phyloP scores from a whole-genome alignment of 2,329 filamentous ascomycete species.

The Blumeria graminis region DNA sequence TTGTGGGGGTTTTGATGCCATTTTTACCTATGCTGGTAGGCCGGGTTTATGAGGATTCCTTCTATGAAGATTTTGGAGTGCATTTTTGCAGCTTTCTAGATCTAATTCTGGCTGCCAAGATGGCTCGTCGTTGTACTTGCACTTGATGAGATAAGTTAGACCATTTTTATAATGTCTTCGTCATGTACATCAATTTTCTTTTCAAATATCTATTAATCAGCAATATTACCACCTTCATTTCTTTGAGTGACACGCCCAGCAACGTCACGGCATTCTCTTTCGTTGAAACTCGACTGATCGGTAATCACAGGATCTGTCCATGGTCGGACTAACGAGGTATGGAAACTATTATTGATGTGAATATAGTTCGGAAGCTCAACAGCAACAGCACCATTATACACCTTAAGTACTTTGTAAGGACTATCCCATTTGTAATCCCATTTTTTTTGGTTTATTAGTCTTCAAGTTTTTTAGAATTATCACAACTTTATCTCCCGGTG shows the following conservation, averaged over 20 bases:
- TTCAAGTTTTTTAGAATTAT: not conserved
- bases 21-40: not conserved
- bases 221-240: not conserved
- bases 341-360: not conserved
- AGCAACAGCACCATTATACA: not conserved
- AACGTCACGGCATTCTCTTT: not conserved
- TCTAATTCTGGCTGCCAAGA: not conserved
- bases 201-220: constrained; percentile 1
- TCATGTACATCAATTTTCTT: constrained; percentile 29
- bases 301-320: not conserved
- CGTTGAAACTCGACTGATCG: not conserved
- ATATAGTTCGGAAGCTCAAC: not conserved
- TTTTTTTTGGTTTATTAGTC: not conserved
- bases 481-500: not conserved
- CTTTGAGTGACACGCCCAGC: not conserved
- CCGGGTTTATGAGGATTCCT: not conserved
- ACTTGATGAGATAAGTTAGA: not conserved
- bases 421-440: not conserved
- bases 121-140: not conserved
- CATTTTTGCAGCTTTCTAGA: not conserved
- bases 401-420: not conserved
- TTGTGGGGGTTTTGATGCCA: not conserved
- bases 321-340: not conserved
- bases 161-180: constrained; percentile 20
- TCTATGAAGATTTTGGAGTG: not conserved